A percentile compares a stretch with the other conserved stretches of the same genome.
phyloP scores from a whole-genome alignment of 2,329 filamentous ascomycete genomes.

The Tolypocladium cylindrosporum region DNA sequence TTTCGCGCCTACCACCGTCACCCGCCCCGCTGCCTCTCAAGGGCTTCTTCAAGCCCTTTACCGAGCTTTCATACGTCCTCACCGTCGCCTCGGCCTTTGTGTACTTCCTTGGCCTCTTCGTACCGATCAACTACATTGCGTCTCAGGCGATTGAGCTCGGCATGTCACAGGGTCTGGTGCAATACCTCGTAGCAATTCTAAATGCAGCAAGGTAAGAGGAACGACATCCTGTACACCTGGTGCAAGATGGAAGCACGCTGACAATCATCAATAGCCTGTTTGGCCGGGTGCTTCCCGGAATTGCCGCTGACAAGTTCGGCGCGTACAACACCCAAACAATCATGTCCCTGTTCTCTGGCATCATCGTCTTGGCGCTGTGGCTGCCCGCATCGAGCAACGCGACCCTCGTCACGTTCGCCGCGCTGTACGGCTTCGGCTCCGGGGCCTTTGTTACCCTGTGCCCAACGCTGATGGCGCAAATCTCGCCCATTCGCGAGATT shows the following conservation, averaged over 20 bases:
- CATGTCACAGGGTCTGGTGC: slow-evolving; percentile 7
- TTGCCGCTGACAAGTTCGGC: slow-evolving; percentile 14
- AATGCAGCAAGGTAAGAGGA: slow-evolving; percentile 11
- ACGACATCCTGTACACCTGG: background rate
- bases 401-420: slow-evolving; percentile 18
- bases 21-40: slow-evolving; percentile 16
- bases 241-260: too few relatives aligned
- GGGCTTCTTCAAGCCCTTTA: slow-evolving; percentile 20
- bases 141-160: slow-evolving; percentile 11
- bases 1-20: slow-evolving; percentile 13
- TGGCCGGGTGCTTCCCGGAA: slow-evolving; percentile 12
- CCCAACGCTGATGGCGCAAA: background rate
- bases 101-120: slow-evolving; percentile 21
- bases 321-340: slow-evolving; percentile 26
- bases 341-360: slow-evolving; percentile 27
- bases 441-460: slow-evolving; percentile 24
- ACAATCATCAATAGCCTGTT: slow-evolving; percentile 7
- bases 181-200: slow-evolving; percentile 14
- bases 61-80: slow-evolving; percentile 16
- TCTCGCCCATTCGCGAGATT: slow-evolving; percentile 24
- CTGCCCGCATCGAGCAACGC: slow-evolving; percentile 17
- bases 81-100: slow-evolving; percentile 16
- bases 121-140: slow-evolving; percentile 19
- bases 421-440: slow-evolving; percentile 24
- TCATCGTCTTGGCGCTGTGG: slow-evolving; percentile 26